Base-by-base conservation (phyloP, 371 early-diverging fungal species). In the Mucor sp. region DNA sequence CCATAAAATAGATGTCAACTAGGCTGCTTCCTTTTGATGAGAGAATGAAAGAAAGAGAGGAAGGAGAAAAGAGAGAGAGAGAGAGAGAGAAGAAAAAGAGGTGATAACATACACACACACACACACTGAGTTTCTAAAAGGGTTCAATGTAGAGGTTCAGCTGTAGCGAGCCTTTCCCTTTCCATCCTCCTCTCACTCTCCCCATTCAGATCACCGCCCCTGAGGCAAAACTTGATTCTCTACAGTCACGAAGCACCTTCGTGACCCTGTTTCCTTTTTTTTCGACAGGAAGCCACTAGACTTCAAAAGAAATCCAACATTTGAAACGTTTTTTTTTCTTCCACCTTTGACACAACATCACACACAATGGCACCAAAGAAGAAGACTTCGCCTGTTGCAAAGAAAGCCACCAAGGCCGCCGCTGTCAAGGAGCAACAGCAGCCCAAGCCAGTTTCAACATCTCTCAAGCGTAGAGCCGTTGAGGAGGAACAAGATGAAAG, bases 401-500 rank as follows among this genome's bases (percentile, higher is more conserved):
- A 66, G 28, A 47, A 44, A 35, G 48, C 33, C 21, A 1, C 63
- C 39, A n/a, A 56, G 55, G 37, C 47, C 23, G 63, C 55, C 11
- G 27, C 47, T 17, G 27, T 62, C 25, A 68, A 48, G 28, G 55
- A 67, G 35, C 33, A 33, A 30, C 30, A n/a, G 30, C 56, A 64
- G 28, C 61, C 58, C 21, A 57, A 67, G 17, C 61, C 61, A 9
- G 32, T 12, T 30, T 8, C 59, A 23, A 65, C 61, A 23, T 43
- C 70, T 21, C 39, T 59, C 32, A 74, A 74, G 53, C 59, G 74
- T 43, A 61, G 55, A 21, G 65, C 58, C 15, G 65, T 27, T 50
- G 69, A 71, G 35, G 48, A 64, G 63, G 73, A 71, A n/a, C 70
- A 75, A 58, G 82, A 79, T 25, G 76, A 77, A 50, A 69, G 63